A percentile compares a stretch with the other conserved stretches of the same genome.
These are phyloP conservation scores for Agaricus sinodeliciosus DNA, from an alignment of 768 basidiomycete species.

Conservation along the genomic window DNA sequence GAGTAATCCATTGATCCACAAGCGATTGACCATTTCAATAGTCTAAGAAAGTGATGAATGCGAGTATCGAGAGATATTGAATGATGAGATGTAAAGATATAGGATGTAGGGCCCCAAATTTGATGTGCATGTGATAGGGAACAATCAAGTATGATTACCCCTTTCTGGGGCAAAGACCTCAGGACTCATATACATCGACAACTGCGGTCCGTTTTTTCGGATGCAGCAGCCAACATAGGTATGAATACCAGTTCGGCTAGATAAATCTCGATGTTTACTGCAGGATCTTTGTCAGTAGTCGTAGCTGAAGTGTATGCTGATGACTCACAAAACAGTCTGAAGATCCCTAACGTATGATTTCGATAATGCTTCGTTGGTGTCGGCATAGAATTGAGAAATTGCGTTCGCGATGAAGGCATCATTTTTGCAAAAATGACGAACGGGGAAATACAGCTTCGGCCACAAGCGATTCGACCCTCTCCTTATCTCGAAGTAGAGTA, in stretches of 20 bases:
- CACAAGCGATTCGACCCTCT: constrained; percentile 6
- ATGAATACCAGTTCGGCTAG: constrained; percentile 15
- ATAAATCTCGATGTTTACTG: constrained; percentile 12
- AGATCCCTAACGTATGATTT: constrained; percentile 9
- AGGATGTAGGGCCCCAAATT: not conserved
- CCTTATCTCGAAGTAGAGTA: constrained; percentile 15
- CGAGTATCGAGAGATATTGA: not conserved
- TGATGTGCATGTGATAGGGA: not conserved
- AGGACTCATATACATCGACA: constrained; percentile 15
- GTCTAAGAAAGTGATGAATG: not conserved
- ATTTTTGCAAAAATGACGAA: constrained; percentile 15
- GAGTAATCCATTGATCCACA: not conserved
- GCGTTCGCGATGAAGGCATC: constrained; percentile 13
- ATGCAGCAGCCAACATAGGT: constrained; percentile 16
- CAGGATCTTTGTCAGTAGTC: not conserved
- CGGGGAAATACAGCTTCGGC: constrained; percentile 16
- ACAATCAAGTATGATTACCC: not conserved
- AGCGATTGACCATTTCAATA: not conserved
- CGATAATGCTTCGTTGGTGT: constrained; percentile 9
- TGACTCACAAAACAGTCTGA: constrained; percentile 12
- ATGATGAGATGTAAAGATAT: not conserved
- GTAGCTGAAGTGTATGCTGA: not conserved
- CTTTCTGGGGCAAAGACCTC: constrained; percentile 13
- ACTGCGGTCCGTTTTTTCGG: constrained; percentile 13
- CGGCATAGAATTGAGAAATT: constrained; percentile 9